Conservation (phyloP, 2,329 filamentous ascomycete genomes). For the Calonectria leucothoes region DNA sequence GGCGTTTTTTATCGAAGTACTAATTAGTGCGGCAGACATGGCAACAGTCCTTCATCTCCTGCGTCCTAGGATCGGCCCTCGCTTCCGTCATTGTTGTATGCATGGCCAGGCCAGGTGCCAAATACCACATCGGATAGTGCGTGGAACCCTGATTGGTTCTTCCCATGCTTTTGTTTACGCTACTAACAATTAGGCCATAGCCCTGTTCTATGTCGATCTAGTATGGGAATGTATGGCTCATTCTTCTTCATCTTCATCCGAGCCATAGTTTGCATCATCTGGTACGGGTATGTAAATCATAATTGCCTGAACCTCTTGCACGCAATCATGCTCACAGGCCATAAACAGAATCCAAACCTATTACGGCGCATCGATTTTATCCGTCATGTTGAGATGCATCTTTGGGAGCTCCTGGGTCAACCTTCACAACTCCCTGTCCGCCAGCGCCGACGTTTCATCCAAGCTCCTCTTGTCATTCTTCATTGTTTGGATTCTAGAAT, state of each 20-base stretch:
- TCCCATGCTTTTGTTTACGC: neutral
- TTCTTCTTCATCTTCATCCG: constrained; percentile 49
- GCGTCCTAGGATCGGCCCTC: neutral
- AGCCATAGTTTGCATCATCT: constrained; percentile 46
- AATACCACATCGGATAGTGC: neutral
- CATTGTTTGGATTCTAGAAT: neutral
- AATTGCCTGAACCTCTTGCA: neutral
- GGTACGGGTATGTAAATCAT: constrained; percentile 32
- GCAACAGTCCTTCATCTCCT: constrained; percentile 1
- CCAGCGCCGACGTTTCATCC: constrained; percentile 41
- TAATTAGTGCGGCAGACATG: neutral
- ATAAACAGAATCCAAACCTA: neutral
- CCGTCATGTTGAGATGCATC: constrained; percentile 44
- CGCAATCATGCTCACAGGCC: neutral
- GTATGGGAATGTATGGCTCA: constrained; percentile 48
- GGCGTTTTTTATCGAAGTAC: rapidly evolving
- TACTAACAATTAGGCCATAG: neutral
- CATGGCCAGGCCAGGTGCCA: neutral
- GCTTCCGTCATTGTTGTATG: neutral
- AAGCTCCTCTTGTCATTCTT: neutral
- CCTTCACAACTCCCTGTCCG: constrained; percentile 47
- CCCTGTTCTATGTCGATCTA: constrained; percentile 25
- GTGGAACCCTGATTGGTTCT: neutral
- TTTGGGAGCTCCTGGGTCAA: constrained; percentile 48
- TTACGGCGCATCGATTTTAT: constrained; percentile 26